Base-by-base conservation (phyloP, 2,329 filamentous ascomycete genomes). In the Ophiostoma perfectum region DNA sequence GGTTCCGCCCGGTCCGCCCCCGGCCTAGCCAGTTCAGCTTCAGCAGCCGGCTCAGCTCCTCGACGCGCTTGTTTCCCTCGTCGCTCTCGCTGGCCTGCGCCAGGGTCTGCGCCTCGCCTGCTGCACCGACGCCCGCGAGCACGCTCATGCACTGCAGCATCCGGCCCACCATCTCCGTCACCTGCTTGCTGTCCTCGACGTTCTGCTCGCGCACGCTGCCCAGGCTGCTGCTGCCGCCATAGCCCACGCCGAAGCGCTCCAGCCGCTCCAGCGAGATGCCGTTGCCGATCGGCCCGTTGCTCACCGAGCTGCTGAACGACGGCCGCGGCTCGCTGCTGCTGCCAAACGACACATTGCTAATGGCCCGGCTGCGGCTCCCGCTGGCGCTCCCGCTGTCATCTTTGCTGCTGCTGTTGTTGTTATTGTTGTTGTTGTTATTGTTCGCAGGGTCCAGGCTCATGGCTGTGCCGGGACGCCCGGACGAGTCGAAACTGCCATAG, bases 141-240 rank as follows among this genome's bases (percentile, higher is more conserved):
- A 99, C 93, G 76, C 90, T 94, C 78, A 98, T 90, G 78, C 95
- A 99, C 80, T 99, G 95, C 71, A 99, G 82, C 92, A 99, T 96
- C 66, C 94, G 84, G 0, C 93, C 95, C 0, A 97, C 93, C 73
- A 94, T 97, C 73, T 98, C 93, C 0, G 95, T 97, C 67, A 98
- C 88, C 75, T 95, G 88, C 76, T 92, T 86, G 65, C 87, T 89
- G 74, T 90, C 86, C 76, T 89, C 86, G 14, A 86, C 80, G 75
- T 87, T 87, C 74, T 86, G 84, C 74, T 88, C 83, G 68, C 83
- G 81, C 65, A 83, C 76, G 70, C 80, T 81, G 67, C 76, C 64
- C 71, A 73, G 39, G 70, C 45, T 67, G 55, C 58, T 66, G 69
- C 41, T 52, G 65, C 14, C 14, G 39, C 14, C 58, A 12, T 60